phyloP scores from a whole-genome alignment of 495 filamentous ascomycete genomes.

The Penicillium longicatenatum region DNA sequence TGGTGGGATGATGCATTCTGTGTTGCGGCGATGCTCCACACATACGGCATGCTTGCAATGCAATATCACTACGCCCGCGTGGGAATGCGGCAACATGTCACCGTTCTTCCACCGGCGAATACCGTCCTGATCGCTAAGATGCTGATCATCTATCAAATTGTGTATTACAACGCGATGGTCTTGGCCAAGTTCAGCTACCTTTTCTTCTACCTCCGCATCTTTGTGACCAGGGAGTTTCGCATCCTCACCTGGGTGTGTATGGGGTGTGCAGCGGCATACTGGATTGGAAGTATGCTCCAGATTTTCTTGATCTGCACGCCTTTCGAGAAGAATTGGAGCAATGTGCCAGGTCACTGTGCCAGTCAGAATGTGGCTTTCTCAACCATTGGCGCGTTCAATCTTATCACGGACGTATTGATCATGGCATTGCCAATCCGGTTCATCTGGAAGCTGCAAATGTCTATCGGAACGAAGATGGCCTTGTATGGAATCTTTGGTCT shows the following conservation, averaged over 20 bases:
- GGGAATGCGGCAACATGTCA: constrained; percentile 24
- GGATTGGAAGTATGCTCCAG: constrained; percentile 23
- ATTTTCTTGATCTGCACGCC: constrained; percentile 38
- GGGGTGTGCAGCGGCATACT: constrained; percentile 29
- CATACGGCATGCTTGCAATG: constrained; percentile 28
- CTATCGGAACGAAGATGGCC: constrained; percentile 20
- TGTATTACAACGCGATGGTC: constrained; percentile 39
- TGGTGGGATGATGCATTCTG: constrained; percentile 29
- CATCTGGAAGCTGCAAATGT: constrained; percentile 40
- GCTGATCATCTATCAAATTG: constrained; percentile 26
- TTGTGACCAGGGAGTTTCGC: constrained; percentile 42
- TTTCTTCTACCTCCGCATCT: constrained; percentile 54
- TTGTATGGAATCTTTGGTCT: constrained; percentile 24
- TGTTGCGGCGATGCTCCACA: constrained; percentile 18
- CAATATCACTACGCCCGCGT: constrained; percentile 25
- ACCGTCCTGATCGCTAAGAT: constrained; percentile 24
- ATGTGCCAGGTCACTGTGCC: constrained; percentile 19
- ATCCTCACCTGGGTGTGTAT: constrained; percentile 35
- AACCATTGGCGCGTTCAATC: constrained; percentile 33
- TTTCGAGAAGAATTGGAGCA: constrained; percentile 26
- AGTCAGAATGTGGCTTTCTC: constrained; percentile 28
- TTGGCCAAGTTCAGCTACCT: constrained; percentile 53
- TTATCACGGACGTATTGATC: constrained; percentile 46
- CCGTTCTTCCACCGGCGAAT: constrained; percentile 19
- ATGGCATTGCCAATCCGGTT: constrained; percentile 42